Percentiles rank a stretch among this genome's conserved stretches.
Conservation (phyloP, 1,284 basidiomycete species). For the Rhodotorula sp. region DNA sequence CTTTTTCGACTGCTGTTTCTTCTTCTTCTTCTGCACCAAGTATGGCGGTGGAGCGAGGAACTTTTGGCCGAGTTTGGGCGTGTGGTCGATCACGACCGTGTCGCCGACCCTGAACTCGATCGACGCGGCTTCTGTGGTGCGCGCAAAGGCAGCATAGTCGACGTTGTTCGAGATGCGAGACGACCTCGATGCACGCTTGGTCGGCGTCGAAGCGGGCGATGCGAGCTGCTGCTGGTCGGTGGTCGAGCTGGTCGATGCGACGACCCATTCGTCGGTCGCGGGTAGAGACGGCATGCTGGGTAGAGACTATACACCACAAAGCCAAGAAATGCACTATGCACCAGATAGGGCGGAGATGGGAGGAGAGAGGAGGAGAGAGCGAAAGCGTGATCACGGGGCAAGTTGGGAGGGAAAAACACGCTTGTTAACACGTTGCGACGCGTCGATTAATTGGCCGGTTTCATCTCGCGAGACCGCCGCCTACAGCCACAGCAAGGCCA, state of each 20-base stretch:
- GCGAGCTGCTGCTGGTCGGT: background rate
- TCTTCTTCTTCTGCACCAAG: slow-evolving; percentile 4
- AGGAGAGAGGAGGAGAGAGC: too few species aligned
- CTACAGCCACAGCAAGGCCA: background rate
- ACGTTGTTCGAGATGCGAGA: slow-evolving; percentile 26
- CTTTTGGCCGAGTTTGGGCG: slow-evolving; percentile 25
- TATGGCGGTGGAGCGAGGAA: slow-evolving; percentile 32
- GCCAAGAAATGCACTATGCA: background rate
- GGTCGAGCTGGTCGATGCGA: too few species aligned
- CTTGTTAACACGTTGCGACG: slow-evolving; percentile 1
- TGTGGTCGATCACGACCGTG: slow-evolving; percentile 22
- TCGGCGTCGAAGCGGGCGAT: slow-evolving; percentile 13
- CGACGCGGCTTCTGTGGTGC: background rate
- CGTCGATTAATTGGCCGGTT: background rate
- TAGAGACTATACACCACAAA: background rate
- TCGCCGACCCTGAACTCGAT: slow-evolving; percentile 32
- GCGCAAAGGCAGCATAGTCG: slow-evolving; percentile 23
- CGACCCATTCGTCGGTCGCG: slow-evolving; percentile 7
- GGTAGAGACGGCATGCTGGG: background rate
- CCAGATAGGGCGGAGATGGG: background rate
- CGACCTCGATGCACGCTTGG: slow-evolving; percentile 27
- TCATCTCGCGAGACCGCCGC: background rate
- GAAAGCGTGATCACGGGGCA: too few species aligned
- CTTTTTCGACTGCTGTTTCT: slow-evolving; percentile 5
- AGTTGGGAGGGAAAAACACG: background rate